A percentile compares a stretch with the other conserved stretches of the same genome.
phyloP scores from a whole-genome alignment of 768 basidiomycete genomes.

The Suillus weaverae region DNA sequence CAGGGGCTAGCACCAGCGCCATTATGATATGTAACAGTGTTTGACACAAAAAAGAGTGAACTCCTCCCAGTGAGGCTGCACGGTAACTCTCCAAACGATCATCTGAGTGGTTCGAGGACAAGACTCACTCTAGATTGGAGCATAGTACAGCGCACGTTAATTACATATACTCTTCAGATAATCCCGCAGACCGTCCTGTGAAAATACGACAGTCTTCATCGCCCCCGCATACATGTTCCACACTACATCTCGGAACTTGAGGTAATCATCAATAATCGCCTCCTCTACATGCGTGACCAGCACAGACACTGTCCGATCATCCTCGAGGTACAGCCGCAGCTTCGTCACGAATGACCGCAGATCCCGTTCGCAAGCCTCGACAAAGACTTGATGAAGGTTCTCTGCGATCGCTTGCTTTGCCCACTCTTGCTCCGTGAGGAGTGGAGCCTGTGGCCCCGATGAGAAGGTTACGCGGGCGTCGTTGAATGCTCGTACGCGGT shows the following conservation, averaged over 20 bases:
- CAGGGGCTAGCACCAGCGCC: no score
- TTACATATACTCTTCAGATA: constrained; percentile 39
- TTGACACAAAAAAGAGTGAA: no score
- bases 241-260: constrained; percentile 66
- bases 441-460: constrained; percentile 17
- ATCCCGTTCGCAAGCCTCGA: constrained; percentile 52
- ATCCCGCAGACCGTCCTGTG: constrained; percentile 39
- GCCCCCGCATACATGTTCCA: constrained; percentile 46
- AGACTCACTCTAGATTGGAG: not conserved
- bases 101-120: not conserved
- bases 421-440: constrained; percentile 44
- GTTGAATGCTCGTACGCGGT: constrained; percentile 43
- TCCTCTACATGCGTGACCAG: constrained; percentile 77
- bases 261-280: constrained; percentile 73
- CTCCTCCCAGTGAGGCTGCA: no score
- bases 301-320: constrained; percentile 74
- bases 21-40: no score
- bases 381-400: constrained; percentile 55
- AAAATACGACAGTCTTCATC: constrained; percentile 34
- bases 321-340: constrained; percentile 77
- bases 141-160: constrained; percentile 8
- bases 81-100: no score
- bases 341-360: constrained; percentile 54
- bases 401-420: constrained; percentile 51
- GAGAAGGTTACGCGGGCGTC: constrained; percentile 21